Evolutionary conservation across 768 basidiomycete species (phyloP), one percentile per base, ranked within the genome.

Genomic region (Auriscalpium orientale): DNA sequence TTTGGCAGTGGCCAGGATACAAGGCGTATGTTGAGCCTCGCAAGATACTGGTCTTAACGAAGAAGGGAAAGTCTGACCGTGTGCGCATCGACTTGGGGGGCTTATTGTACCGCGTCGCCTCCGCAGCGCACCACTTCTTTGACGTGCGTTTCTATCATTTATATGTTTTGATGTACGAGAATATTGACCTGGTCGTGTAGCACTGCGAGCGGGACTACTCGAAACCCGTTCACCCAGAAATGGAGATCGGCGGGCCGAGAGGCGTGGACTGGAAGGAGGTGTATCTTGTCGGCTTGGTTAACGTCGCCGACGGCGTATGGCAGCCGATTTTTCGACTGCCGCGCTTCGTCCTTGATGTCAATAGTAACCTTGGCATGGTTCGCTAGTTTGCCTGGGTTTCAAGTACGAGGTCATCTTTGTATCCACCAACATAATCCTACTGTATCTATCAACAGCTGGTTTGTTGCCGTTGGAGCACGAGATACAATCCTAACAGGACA

Each of bases 281-380:
- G 28, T 56, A 51, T 12, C 33, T 62, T 6, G 49, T 59, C 13
- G 61, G 61, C 16, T 55, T 55, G 0, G 53, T 60, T 22, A 58
- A 62, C 28, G 61, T 62, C n/a, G 60, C 61, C 11, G 56, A 58
- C 2, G 61, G 61, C 3, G 60, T 58, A 20, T 62, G 58, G 61
- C 60, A 60, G 61, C 61, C 61, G 9, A 60, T 62, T 54, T 48
- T 61, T 4, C 60, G 60, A n/a, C 54, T 61, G 40, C 18, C 40
- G 40, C 40, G 40, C 15, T 43, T 43, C 7, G 40, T 43, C 4
- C 18, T 43, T 7, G 28, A 28, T 28, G 28, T 28, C 4, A 28
- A 28, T 7, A 28, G 28, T 28, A 4, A 28, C 28, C 28, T 28
- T 28, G 28, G 2, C 7, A 28, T 28, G 28, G 28, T 2, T 4